Evolutionary conservation across 1,284 basidiomycete species (phyloP).

Genomic region (Ustilago loliicola): DNA sequence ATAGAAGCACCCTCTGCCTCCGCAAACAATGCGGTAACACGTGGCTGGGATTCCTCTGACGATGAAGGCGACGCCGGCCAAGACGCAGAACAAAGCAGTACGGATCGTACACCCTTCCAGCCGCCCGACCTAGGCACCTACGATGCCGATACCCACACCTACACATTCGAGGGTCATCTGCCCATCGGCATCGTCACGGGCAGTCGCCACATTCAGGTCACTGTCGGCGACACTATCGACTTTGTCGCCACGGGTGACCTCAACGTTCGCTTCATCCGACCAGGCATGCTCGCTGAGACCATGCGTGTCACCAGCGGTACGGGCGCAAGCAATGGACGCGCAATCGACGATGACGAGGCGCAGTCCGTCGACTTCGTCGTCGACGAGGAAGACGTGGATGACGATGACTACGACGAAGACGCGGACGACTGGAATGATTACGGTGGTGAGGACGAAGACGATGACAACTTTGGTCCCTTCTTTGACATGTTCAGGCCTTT

Average conservation of each 20-base stretch:
- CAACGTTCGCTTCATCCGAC: slow-evolving; percentile 36
- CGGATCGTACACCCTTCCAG: slow-evolving; percentile 23
- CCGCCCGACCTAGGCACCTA: slow-evolving; percentile 26
- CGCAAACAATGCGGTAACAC: neutral
- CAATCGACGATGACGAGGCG: neutral
- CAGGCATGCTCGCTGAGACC: slow-evolving; percentile 30
- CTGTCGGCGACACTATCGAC: slow-evolving; percentile 29
- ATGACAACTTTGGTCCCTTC: slow-evolving; percentile 24
- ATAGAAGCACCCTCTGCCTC: neutral
- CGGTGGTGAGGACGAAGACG: slow-evolving; percentile 19
- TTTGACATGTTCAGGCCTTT: slow-evolving; percentile 30
- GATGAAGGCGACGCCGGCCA: slow-evolving; percentile 11
- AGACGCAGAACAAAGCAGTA: neutral
- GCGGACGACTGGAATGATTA: slow-evolving; percentile 35
- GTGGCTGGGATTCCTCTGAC: slow-evolving; percentile 29
- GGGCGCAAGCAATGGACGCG: neutral
- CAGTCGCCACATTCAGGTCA: slow-evolving; percentile 27
- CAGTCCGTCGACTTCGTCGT: slow-evolving; percentile 11
- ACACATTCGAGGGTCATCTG: slow-evolving; percentile 34
- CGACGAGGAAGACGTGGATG: slow-evolving; percentile 21
- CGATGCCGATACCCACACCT: slow-evolving; percentile 31
- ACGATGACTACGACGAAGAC: slow-evolving; percentile 41
- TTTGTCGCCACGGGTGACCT: slow-evolving; percentile 33
- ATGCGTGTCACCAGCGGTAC: slow-evolving; percentile 35
- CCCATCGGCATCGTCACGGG: slow-evolving; percentile 32